Base-by-base conservation (phyloP, 2,329 filamentous ascomycete species). In the Alternaria sp. region DNA sequence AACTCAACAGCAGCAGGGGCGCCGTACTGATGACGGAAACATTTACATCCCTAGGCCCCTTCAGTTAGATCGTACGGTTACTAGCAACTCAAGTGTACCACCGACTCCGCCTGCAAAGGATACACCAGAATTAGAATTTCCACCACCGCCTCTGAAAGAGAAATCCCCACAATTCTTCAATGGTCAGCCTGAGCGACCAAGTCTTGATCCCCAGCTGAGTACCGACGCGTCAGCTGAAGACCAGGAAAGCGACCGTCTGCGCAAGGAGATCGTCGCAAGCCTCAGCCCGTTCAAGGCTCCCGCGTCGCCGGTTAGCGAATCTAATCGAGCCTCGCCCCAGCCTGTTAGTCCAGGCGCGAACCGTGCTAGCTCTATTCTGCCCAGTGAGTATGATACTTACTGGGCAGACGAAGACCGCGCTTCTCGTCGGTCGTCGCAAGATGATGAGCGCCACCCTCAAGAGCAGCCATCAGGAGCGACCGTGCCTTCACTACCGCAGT, bases 201-300 rank as follows among this genome's bases (percentile, higher is more conserved):
- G 58, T 10, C 68, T 77, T 37, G 48, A 73, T 24, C 64, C 71
- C 17, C 71, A 77, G 44, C 56, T 82, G 46, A 85, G 83, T 68
- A 84, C 83, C 0, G 81, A 82, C 9, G 81, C 82, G 7, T 79
- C 78, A 7, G 83, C 83, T 0, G 83, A 86, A 29, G 81, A 88
- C 58, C 86, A 88, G 64, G 90, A 92, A 68, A 92, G 85, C 68
- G 90, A 93, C 64, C 82, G 85, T 55, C 74, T 93, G 45, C 84
- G 87, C 28, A 88, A 91, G 58, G 91, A 93, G 67, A 93, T 93
- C 54, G 86, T 92, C 52, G 86, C 85, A 57, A 90, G 87, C 40
- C 80, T 93, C 2, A 72, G 58, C 37, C 74, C 88, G 0, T 72
- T 80, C 11, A 63, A 62, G 49, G 61, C 62, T 34, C 62, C 65